These are phyloP conservation scores for Picea glauca DNA, from an alignment of 75 land plant genomes.

Conservation along the genomic window DNA sequence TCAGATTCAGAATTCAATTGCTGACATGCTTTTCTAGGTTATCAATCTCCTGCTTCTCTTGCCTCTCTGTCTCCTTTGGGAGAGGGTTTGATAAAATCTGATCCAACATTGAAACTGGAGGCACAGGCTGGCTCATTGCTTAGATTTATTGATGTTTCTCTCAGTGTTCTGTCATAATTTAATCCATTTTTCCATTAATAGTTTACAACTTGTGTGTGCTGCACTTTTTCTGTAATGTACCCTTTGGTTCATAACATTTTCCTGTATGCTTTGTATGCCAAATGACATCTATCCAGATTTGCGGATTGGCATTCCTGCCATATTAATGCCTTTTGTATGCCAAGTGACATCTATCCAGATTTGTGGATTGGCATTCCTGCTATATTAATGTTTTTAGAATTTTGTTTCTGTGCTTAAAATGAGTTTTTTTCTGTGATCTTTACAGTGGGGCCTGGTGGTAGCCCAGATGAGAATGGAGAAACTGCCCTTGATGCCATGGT, in stretches of 20 bases:
- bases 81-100: background rate
- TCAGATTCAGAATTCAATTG: too few relatives aligned
- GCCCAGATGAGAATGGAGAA: slow-evolving; percentile 98
- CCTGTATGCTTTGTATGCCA: background rate
- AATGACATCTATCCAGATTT: background rate
- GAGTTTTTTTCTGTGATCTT: background rate
- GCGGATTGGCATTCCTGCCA: background rate
- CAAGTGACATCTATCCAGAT: background rate
- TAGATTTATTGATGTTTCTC: background rate
- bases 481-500: slow-evolving; percentile 95
- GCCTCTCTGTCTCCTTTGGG: too few relatives aligned
- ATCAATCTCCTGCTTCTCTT: too few relatives aligned
- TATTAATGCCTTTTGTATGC: background rate
- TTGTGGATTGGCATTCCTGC: background rate
- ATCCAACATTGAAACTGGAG: background rate
- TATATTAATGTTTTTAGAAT: background rate
- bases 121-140: background rate
- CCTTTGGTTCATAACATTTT: background rate
- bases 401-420: slow-evolving; percentile 6
- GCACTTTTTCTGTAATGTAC: background rate
- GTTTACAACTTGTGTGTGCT: background rate
- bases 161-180: background rate
- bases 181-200: background rate
- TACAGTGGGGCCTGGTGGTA: slow-evolving; percentile 96
- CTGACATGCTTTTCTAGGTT: too few relatives aligned